A percentile compares a stretch with the other conserved stretches of the same genome.
Evolutionary conservation across 2,329 filamentous ascomycete genomes (phyloP).

Genomic region (Helotiales sp.): DNA sequence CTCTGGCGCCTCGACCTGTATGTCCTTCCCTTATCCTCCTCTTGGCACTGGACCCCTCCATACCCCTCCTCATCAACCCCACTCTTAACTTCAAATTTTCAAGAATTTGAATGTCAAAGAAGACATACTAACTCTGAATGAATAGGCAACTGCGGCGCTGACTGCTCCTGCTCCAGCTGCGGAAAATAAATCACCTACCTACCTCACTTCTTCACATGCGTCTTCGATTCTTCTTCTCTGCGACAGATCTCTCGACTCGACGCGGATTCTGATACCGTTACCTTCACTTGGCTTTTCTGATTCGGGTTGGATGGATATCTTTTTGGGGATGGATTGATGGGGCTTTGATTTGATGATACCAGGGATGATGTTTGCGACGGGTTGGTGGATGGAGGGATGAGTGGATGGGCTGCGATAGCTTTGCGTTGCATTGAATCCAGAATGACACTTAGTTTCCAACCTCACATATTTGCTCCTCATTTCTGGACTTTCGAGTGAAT

Average conservation of each 20-base stretch:
- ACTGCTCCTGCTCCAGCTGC: constrained; percentile 46
- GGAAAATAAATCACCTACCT: constrained; percentile 43
- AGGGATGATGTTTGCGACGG: neutral
- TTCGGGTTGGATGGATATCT: neutral
- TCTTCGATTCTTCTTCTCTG: constrained; percentile 4
- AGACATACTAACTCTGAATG: constrained; percentile 12
- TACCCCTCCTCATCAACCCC: constrained; percentile 1
- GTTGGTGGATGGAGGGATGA: neutral
- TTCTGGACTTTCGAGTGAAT: neutral
- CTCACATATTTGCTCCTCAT: neutral
- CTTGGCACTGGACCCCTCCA: constrained; percentile 9
- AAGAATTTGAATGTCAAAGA: neutral
- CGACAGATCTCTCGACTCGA: neutral
- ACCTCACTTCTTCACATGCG: neutral
- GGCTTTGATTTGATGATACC: constrained; percentile 4
- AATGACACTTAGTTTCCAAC: constrained; percentile 2
- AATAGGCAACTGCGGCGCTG: constrained; percentile 39
- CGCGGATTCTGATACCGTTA: neutral
- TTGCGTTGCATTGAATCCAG: neutral
- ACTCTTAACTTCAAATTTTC: neutral
- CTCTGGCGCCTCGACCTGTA: constrained; percentile 45
- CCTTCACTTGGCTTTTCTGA: neutral
- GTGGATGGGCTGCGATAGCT: neutral
- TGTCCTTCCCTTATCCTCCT: constrained; percentile 23
- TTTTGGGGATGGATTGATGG: constrained; percentile 6